Percentiles rank a stretch among this genome's conserved stretches.
Conservation (phyloP, 345 rosid genomes). For the Heritiera fomes region DNA sequence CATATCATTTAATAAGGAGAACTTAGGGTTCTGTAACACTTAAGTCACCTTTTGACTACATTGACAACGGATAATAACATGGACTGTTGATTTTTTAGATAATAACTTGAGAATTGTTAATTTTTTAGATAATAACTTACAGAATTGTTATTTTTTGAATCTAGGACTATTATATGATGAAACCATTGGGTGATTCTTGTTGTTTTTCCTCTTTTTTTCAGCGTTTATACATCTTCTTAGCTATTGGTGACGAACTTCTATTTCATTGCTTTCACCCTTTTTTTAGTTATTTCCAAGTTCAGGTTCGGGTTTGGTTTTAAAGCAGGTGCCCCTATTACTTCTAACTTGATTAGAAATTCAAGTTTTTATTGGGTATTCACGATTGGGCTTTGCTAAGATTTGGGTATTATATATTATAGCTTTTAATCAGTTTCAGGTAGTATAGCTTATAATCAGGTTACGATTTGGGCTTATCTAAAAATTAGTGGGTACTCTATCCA, state of each 20-base stretch:
- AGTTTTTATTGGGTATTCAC: neutral
- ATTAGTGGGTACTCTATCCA: neutral
- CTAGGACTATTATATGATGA: slow-evolving; percentile 1
- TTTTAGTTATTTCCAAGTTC: neutral
- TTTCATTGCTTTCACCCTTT: neutral
- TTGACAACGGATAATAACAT: neutral
- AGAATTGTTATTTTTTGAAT: neutral
- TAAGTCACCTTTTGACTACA: neutral
- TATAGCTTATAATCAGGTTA: neutral
- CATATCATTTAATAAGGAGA: neutral
- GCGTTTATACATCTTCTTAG: neutral
- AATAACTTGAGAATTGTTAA: neutral
- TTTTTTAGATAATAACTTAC: too few species aligned
- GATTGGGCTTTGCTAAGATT: neutral
- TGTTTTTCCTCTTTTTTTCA: neutral
- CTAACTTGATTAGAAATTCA: neutral
- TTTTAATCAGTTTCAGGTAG: neutral
- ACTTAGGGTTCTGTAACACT: neutral
- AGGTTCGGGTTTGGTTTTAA: neutral
- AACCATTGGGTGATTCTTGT: neutral
- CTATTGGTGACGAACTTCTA: neutral
- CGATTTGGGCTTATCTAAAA: neutral
- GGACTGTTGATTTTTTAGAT: neutral
- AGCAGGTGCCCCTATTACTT: neutral
- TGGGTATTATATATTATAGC: neutral